Evolutionary conservation across 345 rosid genomes (phyloP).

Genomic region (Odontarrhena argentea): DNA sequence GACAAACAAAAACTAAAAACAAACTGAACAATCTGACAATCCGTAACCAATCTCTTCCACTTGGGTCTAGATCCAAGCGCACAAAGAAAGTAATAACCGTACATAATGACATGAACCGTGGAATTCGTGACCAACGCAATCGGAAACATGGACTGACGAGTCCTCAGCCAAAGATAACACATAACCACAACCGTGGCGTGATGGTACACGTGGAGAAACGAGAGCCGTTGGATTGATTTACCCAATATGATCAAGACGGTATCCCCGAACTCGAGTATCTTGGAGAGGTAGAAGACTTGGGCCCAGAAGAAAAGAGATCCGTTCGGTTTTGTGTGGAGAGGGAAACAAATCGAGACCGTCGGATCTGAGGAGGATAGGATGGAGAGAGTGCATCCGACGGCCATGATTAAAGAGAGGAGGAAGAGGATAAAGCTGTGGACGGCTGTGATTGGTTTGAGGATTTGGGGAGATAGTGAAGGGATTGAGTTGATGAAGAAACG

Average conservation of each 20-base stretch:
- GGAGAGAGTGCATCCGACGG: conserved; percentile 69
- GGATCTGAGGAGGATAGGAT: conserved; percentile 31
- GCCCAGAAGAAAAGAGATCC: conserved; percentile 82
- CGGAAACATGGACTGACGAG: conserved; percentile 67
- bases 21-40: conserved; percentile 80
- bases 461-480: conserved; percentile 39
- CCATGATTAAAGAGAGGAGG: conserved; percentile 67
- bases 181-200: conserved; percentile 71
- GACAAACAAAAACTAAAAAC: conserved; percentile 56
- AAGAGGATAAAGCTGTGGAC: conserved; percentile 67
- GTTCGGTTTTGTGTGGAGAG: conserved; percentile 40
- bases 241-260: conserved; percentile 59
- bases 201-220: conserved; percentile 89
- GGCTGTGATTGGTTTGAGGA: conserved; percentile 75
- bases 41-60: conserved; percentile 81
- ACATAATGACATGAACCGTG: conserved; percentile 71
- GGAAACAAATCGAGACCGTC: conserved; percentile 51
- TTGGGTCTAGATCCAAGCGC: conserved; percentile 62
- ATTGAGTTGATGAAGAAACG: conserved; percentile 30
- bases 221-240: conserved; percentile 56
- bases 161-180: conserved; percentile 67
- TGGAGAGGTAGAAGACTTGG: conserved; percentile 68
- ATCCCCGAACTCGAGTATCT: conserved; percentile 62
- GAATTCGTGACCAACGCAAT: conserved; percentile 58
- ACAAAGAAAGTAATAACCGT: conserved; percentile 61